Evolutionary conservation across 164 flowering plant species (phyloP).

Genomic region (Santalum album): DNA sequence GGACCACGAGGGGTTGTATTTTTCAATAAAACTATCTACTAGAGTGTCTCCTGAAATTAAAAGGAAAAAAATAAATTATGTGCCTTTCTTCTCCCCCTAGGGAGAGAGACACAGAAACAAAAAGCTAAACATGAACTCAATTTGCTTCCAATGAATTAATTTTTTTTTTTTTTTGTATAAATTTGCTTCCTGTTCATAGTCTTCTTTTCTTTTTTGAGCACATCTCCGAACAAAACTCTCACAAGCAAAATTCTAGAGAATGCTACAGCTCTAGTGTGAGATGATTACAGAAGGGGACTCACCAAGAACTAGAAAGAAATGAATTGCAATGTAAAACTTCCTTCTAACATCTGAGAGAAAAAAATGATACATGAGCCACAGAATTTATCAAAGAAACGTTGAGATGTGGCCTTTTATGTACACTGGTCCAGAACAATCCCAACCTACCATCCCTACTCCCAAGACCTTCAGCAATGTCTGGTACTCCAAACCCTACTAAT

Average conservation of each 20-base stretch:
- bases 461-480: constrained; percentile 1
- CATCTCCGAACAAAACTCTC: background rate
- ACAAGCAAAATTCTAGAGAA: background rate
- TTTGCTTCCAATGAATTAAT: no score
- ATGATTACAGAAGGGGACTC: background rate
- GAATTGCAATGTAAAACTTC: background rate
- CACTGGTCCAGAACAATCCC: background rate
- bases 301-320: background rate
- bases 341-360: background rate
- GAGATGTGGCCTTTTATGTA: constrained; percentile 5
- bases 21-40: no score
- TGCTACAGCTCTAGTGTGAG: no score
- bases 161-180: no score
- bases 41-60: no score
- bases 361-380: background rate
- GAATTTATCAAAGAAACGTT: background rate
- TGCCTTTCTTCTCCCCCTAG: no score
- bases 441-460: background rate
- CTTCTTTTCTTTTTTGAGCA: no score
- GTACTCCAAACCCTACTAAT: constrained; percentile 3
- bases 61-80: no score
- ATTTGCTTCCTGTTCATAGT: no score
- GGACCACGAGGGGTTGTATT: no score
- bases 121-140: no score
- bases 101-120: no score